Conservation (phyloP, 345 rosid species). For the Arabidopsis arenosa region DNA sequence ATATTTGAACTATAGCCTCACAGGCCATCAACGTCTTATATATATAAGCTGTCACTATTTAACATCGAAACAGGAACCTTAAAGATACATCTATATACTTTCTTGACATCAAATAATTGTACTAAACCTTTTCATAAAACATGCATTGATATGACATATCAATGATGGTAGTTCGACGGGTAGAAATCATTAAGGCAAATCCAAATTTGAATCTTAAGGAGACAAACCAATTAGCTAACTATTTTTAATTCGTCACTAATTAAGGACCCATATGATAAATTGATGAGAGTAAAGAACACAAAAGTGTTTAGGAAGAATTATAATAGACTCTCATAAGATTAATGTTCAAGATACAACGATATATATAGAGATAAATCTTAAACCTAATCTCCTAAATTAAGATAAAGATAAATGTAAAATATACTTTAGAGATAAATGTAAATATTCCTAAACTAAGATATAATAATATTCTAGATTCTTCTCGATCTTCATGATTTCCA, state of each 20-base stretch:
- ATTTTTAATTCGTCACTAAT: background rate
- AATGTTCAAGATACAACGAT: no score
- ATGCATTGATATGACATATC: conserved; percentile 18
- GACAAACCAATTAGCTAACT: background rate
- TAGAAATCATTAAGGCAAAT: conserved; percentile 12
- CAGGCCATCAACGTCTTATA: background rate
- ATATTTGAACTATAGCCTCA: conserved; percentile 9
- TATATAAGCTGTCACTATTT: conserved; percentile 1
- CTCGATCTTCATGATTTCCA: no score
- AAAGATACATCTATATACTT: background rate
- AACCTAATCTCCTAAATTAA: no score
- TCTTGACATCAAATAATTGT: conserved; percentile 2
- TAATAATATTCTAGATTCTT: no score
- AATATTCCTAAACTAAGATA: no score
- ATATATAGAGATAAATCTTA: no score
- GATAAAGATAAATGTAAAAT: no score
- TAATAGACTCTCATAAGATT: no score
- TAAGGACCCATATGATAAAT: background rate
- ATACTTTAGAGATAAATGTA: no score
- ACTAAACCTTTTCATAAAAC: conserved; percentile 13
- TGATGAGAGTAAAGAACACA: no score
- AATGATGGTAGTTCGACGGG: background rate
- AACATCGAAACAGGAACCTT: conserved; percentile 3
- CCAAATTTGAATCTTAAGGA: background rate
- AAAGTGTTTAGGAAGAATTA: no score